Evolutionary conservation across 805 yeast species (phyloP), one percentile per base, ranked within the genome.

Genomic region (Deakozyma indianensis): DNA sequence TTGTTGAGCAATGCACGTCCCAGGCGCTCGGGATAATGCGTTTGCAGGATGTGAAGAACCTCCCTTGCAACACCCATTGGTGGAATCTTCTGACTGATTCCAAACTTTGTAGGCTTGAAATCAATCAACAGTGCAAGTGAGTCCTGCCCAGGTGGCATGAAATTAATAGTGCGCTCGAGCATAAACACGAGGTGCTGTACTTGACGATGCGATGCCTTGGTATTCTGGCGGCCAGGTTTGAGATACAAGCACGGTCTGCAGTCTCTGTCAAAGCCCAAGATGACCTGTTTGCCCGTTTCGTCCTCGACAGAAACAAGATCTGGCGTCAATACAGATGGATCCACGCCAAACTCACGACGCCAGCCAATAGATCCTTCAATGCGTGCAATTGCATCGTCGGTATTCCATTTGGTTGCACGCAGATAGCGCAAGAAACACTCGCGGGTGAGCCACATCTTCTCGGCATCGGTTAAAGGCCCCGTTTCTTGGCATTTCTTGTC

Each of bases 71-170:
- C 83, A 44, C 82, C 73, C 40, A 90, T 69, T 1, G 95, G 86
- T n/a, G 97, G 97, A 47, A 86, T 76, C 58, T 83, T 85, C 25
- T 75, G 66, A 47, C 66, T 69, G 45, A 45, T 56, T 52, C 67
- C 78, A 27, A 66, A 71, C 56, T 58, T 67, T 48, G 85, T 78
- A 18, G 83, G 79, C 63, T 90, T 85, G 65, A 92, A 90, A 63
- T 92, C 98, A 52, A 92, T 90, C 51, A 94, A 68, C 45, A 92
- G 66, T 1, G 97, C 95, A 45, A 92, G 68, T 11, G 94, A 81
- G 59, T 90, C 98, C 64, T 92, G 98, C 21, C 97, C 97, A 0
- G 86, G 73, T 1, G 96, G 96, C 96, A 92, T 90, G 62, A 75
- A 84, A 62, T 87, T 94, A 47, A 90, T 88, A 40, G 83, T 95